phyloP scores from a whole-genome alignment of 805 yeast genomes.

The Alloascoidea africana region DNA sequence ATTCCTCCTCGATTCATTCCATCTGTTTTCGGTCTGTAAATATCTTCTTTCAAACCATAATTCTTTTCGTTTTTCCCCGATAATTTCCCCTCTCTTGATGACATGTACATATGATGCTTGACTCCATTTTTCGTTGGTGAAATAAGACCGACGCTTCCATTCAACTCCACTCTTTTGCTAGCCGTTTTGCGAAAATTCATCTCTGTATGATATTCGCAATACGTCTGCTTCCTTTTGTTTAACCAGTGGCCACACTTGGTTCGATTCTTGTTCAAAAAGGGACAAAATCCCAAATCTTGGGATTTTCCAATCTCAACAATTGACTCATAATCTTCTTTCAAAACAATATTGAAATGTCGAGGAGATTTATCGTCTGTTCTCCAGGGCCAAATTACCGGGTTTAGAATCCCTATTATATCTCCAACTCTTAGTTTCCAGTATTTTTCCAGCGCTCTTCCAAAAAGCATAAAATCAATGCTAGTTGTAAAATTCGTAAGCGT shows the following conservation, averaged over 20 bases:
- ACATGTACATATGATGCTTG: constrained; percentile 21
- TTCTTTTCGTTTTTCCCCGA: constrained; percentile 10
- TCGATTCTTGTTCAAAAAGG: constrained; percentile 31
- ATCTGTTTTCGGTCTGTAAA: constrained; percentile 11
- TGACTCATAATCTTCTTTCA: constrained; percentile 33
- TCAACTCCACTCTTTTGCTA: constrained; percentile 65
- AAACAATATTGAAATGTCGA: constrained; percentile 35
- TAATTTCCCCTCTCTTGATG: constrained; percentile 20
- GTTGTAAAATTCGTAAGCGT: constrained; percentile 54
- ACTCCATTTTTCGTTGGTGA: constrained; percentile 35
- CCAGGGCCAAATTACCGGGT: constrained; percentile 46
- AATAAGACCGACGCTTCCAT: constrained; percentile 38
- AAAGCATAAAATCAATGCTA: constrained; percentile 43
- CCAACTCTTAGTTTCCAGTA: constrained; percentile 68
- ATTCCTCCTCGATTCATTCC: constrained; percentile 12
- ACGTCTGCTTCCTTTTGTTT: constrained; percentile 32
- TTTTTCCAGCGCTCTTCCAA: constrained; percentile 51
- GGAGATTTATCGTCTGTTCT: constrained; percentile 15
- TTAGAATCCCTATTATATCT: constrained; percentile 56
- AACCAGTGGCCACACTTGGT: constrained; percentile 45
- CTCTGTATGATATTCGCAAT: constrained; percentile 66
- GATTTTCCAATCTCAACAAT: constrained; percentile 65
- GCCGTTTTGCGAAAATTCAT: constrained; percentile 32
- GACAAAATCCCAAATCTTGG: constrained; percentile 54
- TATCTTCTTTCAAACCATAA: constrained; percentile 14